Evolutionary conservation across 495 filamentous ascomycete species (phyloP), one percentile per base, ranked within the genome.

Genomic region (Elasticomyces elasticus): DNA sequence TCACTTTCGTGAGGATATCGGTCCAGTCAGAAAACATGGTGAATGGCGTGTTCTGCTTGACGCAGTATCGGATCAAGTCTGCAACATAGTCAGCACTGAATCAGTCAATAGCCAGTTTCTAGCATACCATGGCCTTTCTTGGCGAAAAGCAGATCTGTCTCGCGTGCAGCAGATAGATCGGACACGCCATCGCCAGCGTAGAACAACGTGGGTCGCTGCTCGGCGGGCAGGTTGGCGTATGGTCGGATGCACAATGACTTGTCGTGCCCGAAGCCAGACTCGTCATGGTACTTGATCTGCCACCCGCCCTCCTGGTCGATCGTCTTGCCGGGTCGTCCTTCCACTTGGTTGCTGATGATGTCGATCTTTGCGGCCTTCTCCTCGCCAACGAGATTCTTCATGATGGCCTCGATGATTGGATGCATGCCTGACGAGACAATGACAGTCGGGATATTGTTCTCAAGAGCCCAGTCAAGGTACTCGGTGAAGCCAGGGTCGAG

Each of bases 371-470:
- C 76, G 51, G 79, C 78, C 55, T 85, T 76, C 64, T 77, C 74
- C 64, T 77, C 74, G 4, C 91, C 91, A 7, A 97, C 72, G 20
- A 94, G 75, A 40, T 86, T 76, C 45, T 83, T 77, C 30, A 97
- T 75, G 41, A 97, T 72, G 4, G 87, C 86, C 33, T 82, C 75
- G 69, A 97, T 96, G 62, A 97, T 82, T 13, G 92, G 92, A 48
- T 79, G 76, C 92, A 97, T 97, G 40, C 91, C 91, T 13, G 83
- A 84, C 38, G 86, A 91, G 17, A 97, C 71, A 2, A 97, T 84
- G 27, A 97, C 89, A 55, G 95, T 86, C 22, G 92, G 91, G 23
- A 97, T 81, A 60, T 92, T 89, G 64, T 91, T 83, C 49, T 76
- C 74, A 49, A 77, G 72, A 12, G 82, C 76, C 87, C 87, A 97